phyloP scores from a whole-genome alignment of 106 monocot genomes.

The Dendrobium catenatum region DNA sequence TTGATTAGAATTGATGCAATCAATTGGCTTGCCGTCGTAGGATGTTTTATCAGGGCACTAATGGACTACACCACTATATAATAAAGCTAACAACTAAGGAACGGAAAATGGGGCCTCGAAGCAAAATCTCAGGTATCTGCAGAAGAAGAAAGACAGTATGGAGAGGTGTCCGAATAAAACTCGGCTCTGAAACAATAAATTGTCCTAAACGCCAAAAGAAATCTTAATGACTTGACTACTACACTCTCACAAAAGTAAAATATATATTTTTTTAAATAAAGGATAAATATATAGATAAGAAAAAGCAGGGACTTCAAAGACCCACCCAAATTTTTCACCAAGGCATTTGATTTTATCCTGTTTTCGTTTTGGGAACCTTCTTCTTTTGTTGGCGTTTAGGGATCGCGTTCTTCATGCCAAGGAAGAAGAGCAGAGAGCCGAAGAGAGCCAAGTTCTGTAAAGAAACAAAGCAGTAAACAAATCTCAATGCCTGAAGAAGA shows the following conservation, averaged over 20 bases:
- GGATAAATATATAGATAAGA: not conserved
- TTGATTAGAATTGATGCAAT: no score
- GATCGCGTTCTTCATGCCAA: constrained; percentile 75
- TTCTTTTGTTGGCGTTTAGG: constrained; percentile 65
- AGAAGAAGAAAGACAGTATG: not conserved
- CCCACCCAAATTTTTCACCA: not conserved
- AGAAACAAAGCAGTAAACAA: not conserved
- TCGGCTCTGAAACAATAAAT: no score
- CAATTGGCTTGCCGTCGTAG: no score
- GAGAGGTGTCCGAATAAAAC: not conserved
- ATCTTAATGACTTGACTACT: not conserved
- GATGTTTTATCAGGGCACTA: no score
- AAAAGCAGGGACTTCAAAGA: not conserved
- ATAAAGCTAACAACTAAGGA: no score
- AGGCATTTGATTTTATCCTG: constrained; percentile 10
- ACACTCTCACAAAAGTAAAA: not conserved
- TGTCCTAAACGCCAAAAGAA: no score
- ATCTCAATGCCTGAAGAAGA: not conserved
- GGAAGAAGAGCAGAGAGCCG: constrained; percentile 71
- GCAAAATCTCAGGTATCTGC: not conserved
- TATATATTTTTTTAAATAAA: no score
- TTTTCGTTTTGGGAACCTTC: constrained; percentile 56
- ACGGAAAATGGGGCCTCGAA: not conserved
- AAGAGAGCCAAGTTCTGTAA: constrained; percentile 73
- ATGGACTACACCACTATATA: no score